Percentiles rank a stretch among this genome's conserved stretches.
Evolutionary conservation across 495 filamentous ascomycete species (phyloP).

Genomic region (Xylaria acuta): DNA sequence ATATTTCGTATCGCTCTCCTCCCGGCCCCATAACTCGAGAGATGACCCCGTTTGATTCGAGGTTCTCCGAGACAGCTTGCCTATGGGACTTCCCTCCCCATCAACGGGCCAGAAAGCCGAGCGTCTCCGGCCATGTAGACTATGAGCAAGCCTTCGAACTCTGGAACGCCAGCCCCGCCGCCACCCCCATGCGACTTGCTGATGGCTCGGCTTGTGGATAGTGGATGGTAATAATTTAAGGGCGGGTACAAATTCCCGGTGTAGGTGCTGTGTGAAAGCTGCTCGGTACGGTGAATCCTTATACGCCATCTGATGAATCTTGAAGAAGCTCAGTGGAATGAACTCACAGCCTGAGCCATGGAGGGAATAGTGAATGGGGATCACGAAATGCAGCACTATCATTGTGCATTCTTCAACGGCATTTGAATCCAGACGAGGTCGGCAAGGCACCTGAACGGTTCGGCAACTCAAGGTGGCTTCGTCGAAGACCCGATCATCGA

Average conservation of each 20-base stretch:
- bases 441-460: slow-evolving; percentile 50
- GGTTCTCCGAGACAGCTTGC: slow-evolving; percentile 53
- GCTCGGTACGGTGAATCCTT: slow-evolving; percentile 50
- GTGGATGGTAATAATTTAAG: slow-evolving; percentile 34
- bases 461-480: slow-evolving; percentile 49
- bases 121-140: neutral
- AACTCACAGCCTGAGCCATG: slow-evolving; percentile 48
- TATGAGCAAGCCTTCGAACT: neutral
- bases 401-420: slow-evolving; percentile 43
- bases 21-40: slow-evolving; percentile 40
- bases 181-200: neutral
- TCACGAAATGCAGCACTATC: slow-evolving; percentile 51
- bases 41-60: slow-evolving; percentile 51
- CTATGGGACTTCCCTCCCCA: slow-evolving; percentile 22
- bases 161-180: neutral
- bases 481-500: slow-evolving; percentile 51
- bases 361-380: slow-evolving; percentile 50
- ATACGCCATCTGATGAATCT: slow-evolving; percentile 54
- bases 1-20: slow-evolving; percentile 5
- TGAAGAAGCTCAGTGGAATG: slow-evolving; percentile 57
- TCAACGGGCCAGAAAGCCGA: slow-evolving; percentile 22
- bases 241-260: slow-evolving; percentile 52
- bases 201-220: neutral
- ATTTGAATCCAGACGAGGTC: slow-evolving; percentile 27
- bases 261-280: slow-evolving; percentile 51